Percentiles rank a stretch among this genome's conserved stretches.
phyloP scores from a whole-genome alignment of 768 basidiomycete genomes.

The Omphalotus guepiniiformis region DNA sequence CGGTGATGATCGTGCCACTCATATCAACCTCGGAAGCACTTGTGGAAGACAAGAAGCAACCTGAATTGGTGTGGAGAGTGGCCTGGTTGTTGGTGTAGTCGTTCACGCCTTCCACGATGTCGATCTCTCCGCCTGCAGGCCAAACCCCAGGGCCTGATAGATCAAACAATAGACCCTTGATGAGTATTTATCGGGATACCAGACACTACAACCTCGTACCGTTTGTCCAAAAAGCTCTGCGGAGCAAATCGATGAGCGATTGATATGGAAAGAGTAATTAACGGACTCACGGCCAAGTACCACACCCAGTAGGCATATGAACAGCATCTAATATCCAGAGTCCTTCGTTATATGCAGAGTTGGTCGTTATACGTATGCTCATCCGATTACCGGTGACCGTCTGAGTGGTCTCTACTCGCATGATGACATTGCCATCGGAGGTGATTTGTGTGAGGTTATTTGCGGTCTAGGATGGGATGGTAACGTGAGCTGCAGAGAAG shows the following conservation, averaged over 20 bases:
- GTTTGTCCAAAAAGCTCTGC: conserved; percentile 9
- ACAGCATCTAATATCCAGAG: conserved; percentile 79
- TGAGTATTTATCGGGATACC: background rate
- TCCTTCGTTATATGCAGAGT: conserved; percentile 55
- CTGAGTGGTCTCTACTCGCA: conserved; percentile 81
- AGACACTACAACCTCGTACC: conserved; percentile 39
- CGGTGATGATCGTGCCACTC: conserved; percentile 60
- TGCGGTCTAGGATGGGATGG: background rate
- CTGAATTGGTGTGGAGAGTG: conserved; percentile 73
- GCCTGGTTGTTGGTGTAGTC: conserved; percentile 71
- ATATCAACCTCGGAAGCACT: conserved; percentile 46
- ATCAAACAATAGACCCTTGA: too few relatives aligned
- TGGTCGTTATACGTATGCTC: conserved; percentile 74
- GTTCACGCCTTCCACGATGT: conserved; percentile 82
- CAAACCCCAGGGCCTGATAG: background rate
- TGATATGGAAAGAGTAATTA: background rate
- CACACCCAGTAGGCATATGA: conserved; percentile 74
- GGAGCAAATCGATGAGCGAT: background rate
- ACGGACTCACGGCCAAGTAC: conserved; percentile 43
- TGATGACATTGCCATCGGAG: conserved; percentile 68
- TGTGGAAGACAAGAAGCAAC: conserved; percentile 58
- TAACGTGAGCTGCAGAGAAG: background rate
- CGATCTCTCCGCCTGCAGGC: conserved; percentile 46
- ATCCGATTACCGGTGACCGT: conserved; percentile 55
- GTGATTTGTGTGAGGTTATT: conserved; percentile 64